These are phyloP conservation scores for Agapanthus africanus DNA, from an alignment of 106 monocot genomes.

Conservation along the genomic window DNA sequence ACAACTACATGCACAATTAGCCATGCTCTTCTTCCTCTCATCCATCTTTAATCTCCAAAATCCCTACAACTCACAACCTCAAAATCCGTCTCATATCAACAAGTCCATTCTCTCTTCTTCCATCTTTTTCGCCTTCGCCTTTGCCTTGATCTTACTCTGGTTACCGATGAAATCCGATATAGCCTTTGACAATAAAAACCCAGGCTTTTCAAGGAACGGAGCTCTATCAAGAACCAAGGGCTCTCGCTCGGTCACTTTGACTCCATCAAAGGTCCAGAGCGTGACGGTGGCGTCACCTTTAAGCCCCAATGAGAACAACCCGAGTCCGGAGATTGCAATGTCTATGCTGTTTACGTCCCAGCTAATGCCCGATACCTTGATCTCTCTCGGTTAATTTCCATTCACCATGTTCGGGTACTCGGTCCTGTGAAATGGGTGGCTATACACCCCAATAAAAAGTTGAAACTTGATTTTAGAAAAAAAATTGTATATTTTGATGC, in stretches of 20 bases:
- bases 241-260: constrained; percentile 63
- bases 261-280: constrained; percentile 81
- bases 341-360: constrained; percentile 88
- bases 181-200: constrained; percentile 76
- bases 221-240: constrained; percentile 80
- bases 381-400: constrained; percentile 58
- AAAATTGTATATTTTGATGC: too few species aligned
- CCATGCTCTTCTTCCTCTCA: too few species aligned
- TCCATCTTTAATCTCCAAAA: too few species aligned
- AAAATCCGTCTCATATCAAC: too few species aligned
- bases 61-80: too few species aligned
- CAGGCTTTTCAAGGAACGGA: constrained; percentile 68
- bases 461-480: too few species aligned
- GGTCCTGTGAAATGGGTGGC: constrained; percentile 75
- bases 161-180: constrained; percentile 69
- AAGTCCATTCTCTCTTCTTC: constrained; percentile 30
- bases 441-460: too few species aligned
- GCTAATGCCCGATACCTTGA: constrained; percentile 67
- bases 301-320: constrained; percentile 86
- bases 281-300: constrained; percentile 79
- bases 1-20: too few species aligned
- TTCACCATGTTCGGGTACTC: constrained; percentile 55
- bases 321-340: constrained; percentile 69
- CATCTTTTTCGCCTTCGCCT: constrained; percentile 35
- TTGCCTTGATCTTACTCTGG: constrained; percentile 41